Evolutionary conservation across 202 grass and related monocot genomes (phyloP).

Genomic region (Eragrostis tef): DNA sequence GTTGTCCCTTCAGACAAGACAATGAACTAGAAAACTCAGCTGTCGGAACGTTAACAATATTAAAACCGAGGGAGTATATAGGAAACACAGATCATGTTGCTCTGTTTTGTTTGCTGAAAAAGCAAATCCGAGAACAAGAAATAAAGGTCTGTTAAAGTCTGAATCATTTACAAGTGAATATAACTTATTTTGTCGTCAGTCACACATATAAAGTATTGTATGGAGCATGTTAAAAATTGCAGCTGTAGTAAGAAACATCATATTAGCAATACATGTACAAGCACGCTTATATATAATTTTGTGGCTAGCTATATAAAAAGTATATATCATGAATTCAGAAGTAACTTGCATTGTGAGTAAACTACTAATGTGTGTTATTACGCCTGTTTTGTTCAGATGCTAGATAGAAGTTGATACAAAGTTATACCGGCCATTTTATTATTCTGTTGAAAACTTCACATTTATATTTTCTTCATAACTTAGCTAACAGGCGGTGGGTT

Average conservation of each 20-base stretch:
- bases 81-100: neutral
- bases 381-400: neutral
- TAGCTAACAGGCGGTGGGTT: neutral
- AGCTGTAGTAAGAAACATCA: neutral
- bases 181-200: neutral
- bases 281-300: neutral
- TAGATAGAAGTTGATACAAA: neutral
- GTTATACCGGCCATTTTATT: neutral
- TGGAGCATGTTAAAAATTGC: neutral
- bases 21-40: no score
- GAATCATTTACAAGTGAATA: neutral
- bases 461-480: neutral
- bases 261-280: neutral
- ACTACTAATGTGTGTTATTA: no score
- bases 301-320: no score
- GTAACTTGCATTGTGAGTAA: neutral
- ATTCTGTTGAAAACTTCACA: neutral
- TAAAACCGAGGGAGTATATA: no score
- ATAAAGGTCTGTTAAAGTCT: neutral
- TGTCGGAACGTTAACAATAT: no score
- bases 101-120: neutral
- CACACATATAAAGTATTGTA: neutral
- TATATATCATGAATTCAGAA: neutral
- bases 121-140: neutral
- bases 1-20: no score